These are phyloP conservation scores for Xylariaceae sp. DNA, from an alignment of 2,329 filamentous ascomycete species.

Conservation along the genomic window DNA sequence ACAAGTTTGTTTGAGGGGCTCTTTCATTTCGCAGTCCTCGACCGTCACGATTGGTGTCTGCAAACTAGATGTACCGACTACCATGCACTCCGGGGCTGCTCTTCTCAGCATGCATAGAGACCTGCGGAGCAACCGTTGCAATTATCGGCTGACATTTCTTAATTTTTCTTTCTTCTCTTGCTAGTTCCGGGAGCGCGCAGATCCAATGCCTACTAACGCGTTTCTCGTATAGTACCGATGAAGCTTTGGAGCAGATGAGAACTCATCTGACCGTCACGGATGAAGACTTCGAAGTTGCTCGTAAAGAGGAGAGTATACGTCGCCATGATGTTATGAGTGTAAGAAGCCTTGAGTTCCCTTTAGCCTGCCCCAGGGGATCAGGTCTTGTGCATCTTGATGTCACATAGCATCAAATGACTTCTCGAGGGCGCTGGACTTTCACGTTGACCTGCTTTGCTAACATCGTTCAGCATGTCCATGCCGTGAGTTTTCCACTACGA, in stretches of 20 bases:
- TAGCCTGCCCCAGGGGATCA: background rate
- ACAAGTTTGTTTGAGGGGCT: too few relatives aligned
- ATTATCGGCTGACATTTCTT: too few relatives aligned
- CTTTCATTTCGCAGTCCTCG: too few relatives aligned
- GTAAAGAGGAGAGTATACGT: constrained; percentile 70
- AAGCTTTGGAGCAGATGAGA: constrained; percentile 74
- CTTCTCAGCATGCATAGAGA: too few relatives aligned
- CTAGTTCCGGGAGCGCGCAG: too few relatives aligned
- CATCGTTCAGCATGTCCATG: constrained; percentile 65
- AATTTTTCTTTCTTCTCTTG: too few relatives aligned
- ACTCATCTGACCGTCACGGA: constrained; percentile 72
- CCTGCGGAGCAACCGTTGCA: too few relatives aligned
- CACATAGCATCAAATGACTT: background rate
- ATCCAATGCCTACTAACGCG: too few relatives aligned
- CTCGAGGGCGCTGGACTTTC: constrained; percentile 24
- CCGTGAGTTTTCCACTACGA: constrained; percentile 22
- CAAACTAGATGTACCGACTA: too few relatives aligned
- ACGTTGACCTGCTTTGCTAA: too few relatives aligned
- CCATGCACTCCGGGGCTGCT: too few relatives aligned
- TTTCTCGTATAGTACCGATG: constrained; percentile 39
- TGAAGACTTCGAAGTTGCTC: constrained; percentile 69
- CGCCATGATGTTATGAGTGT: constrained; percentile 61
- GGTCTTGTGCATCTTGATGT: background rate
- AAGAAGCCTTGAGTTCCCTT: constrained; percentile 28
- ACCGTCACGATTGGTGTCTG: too few relatives aligned